Evolutionary conservation across 2,329 filamentous ascomycete genomes (phyloP), one percentile per base, ranked within the genome.

Genomic region (Monilinia aucupariae): DNA sequence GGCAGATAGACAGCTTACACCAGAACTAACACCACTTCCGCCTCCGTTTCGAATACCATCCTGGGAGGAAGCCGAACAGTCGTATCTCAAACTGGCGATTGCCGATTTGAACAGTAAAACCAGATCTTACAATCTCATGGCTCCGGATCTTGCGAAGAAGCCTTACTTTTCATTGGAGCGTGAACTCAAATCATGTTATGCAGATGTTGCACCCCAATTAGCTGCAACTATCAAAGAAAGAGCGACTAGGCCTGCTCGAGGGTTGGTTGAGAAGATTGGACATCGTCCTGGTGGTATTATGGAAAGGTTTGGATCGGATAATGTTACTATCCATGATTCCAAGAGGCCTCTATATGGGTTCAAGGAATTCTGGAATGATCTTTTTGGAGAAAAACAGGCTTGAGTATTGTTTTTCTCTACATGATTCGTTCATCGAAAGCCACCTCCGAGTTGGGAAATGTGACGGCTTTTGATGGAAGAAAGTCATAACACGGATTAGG

Each of bases 81-180:
- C 86, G 8, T 97, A 96, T 76, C 85, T 92, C 73, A 84, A 82
- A 47, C 81, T 94, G 6, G 85, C 90, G 6, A 83, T 99, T 67
- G 82, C 83, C 53, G 85, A 90, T 63, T 84, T 97, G 62, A 97
- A 97, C 75, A 76, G 78, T 37, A 80, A 96, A 55, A 88, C 91
- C 9, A 85, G 94, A 32, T 90, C 90, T 17, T 99, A 99, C 79
- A 97, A 97, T 71, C 83, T 97, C 3, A 93, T 96, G 86, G 93
- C 94, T 0, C 94, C 94, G 0, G 88, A 91, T 61, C 81, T 96
- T 1, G 92, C 93, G 2, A 96, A 94, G 76, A 96, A 96, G 75
- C 91, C 93, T 0, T 97, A 97, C 75, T 92, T 91, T 72, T 87
- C 82, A 2, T 83, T 97, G 9, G 85, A 92, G 51, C 85, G 93